Percentiles rank a stretch among this genome's conserved stretches.
Evolutionary conservation across 1,284 basidiomycete genomes (phyloP).

Genomic region (Inonotus obliquus): DNA sequence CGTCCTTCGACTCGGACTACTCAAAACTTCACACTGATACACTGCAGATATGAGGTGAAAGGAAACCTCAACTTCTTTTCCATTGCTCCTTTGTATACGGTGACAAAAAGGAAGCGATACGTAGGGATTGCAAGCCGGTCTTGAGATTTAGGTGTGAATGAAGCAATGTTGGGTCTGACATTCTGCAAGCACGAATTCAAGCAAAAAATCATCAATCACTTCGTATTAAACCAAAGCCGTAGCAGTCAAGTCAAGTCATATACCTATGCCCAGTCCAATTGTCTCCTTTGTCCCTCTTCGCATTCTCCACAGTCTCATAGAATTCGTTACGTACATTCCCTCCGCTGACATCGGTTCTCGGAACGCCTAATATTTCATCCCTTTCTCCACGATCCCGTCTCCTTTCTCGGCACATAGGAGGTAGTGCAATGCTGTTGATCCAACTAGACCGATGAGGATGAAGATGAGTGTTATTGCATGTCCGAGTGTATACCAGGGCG

Average conservation of each 20-base stretch:
- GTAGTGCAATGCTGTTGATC: conserved; percentile 33
- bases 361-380: conserved; percentile 39
- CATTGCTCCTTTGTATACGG: too few relatives aligned
- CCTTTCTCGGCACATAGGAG: conserved; percentile 39
- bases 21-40: too few relatives aligned
- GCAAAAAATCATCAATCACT: too few relatives aligned
- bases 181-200: too few relatives aligned
- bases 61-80: too few relatives aligned
- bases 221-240: too few relatives aligned
- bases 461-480: conserved; percentile 48
- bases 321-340: conserved; percentile 28
- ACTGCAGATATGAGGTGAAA: too few relatives aligned
- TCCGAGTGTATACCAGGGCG: conserved; percentile 46
- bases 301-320: conserved; percentile 44
- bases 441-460: conserved; percentile 42
- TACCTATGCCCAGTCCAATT: conserved; percentile 58
- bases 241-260: conserved; percentile 29
- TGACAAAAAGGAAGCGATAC: too few relatives aligned
- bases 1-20: too few relatives aligned
- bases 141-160: too few relatives aligned
- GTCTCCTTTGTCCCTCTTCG: conserved; percentile 53
- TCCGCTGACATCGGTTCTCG: conserved; percentile 15
- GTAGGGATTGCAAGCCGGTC: too few relatives aligned
- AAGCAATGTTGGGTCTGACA: too few relatives aligned
- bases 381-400: conserved; percentile 41